Evolutionary conservation across 257 asterid genomes (phyloP).

Genomic region (Solanum neorickii): DNA sequence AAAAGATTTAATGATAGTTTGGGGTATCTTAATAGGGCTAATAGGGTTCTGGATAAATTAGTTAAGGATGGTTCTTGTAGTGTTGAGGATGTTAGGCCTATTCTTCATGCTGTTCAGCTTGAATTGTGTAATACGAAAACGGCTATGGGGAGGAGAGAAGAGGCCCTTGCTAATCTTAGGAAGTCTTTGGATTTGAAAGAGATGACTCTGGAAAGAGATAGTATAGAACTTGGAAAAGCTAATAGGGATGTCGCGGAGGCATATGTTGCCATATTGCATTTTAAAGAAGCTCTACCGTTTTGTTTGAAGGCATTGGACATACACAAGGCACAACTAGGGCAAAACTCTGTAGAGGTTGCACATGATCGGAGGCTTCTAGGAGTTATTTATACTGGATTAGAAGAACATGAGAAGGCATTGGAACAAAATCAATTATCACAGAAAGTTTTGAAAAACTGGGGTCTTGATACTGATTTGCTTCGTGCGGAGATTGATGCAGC

Average conservation of each 20-base stretch:
- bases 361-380: slow-evolving; percentile 79
- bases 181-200: slow-evolving; percentile 75
- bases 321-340: slow-evolving; percentile 50
- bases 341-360: slow-evolving; percentile 84
- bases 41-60: slow-evolving; percentile 47
- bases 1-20: slow-evolving; percentile 76
- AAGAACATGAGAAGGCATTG: slow-evolving; percentile 69
- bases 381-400: slow-evolving; percentile 77
- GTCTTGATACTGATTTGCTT: slow-evolving; percentile 58
- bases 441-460: slow-evolving; percentile 80
- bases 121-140: slow-evolving; percentile 80
- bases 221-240: slow-evolving; percentile 78
- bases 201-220: slow-evolving; percentile 45
- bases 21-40: slow-evolving; percentile 75
- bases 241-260: slow-evolving; percentile 85
- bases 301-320: slow-evolving; percentile 84
- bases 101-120: slow-evolving; percentile 63
- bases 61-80: slow-evolving; percentile 33
- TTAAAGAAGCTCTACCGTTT: slow-evolving; percentile 62
- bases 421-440: slow-evolving; percentile 79
- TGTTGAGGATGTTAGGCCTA: slow-evolving; percentile 44
- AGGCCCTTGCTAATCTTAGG: slow-evolving; percentile 68
- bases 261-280: slow-evolving; percentile 60
- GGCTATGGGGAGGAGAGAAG: slow-evolving; percentile 87
- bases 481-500: slow-evolving; percentile 92